Base-by-base conservation (phyloP, 148 eudicot species). In the Rhododendron williamsianum region DNA sequence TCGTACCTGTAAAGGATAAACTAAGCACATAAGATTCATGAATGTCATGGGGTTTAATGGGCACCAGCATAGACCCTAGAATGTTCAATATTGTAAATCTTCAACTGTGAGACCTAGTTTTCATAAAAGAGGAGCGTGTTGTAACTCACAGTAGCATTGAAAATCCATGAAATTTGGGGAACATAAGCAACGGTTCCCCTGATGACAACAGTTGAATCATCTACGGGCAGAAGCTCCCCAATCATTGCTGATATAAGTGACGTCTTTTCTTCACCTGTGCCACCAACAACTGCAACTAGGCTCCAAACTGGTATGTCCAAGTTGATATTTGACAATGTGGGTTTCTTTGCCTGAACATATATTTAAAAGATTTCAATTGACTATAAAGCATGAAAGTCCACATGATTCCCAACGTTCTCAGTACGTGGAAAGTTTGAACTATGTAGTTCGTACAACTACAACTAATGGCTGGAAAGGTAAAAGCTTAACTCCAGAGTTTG, bases 191-290 rank as follows among this genome's bases (percentile, higher is more conserved):
- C 89, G 30, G 91, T 87, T 85, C 93, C 94, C 85, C 93, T 87
- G 77, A 92, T 90, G 27, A 80, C 67, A 77, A 90, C 87, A 89
- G 58, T 88, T 13, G 88, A 84, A 86, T 88, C 89, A 65, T 84
- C 88, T 13, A 88, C 45, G 6, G 92, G 90, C 60, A 93, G 92
- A 85, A 92, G 91, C 89, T 92, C 94, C 85, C 94, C 92, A 48
- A 92, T 91, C 92, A 92, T 92, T 86, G 94, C 93, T 46, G 93
- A 91, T 25, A 90, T 60, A 82, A 92, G 88, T 0, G 94, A 90
- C 18, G 93, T 92, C 82, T 92, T 92, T 82, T 93, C 94, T 90
- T 92, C 94, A 54, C 93, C 94, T 84, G 94, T 91, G 60, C 94
- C 90, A 56, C 94, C 94, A 81, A 92, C 94, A 85, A 92, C 78